A percentile compares a stretch with the other conserved stretches of the same genome.
These are phyloP conservation scores for Aspergillus sparsus DNA, from an alignment of 495 filamentous ascomycete genomes.

Conservation along the genomic window DNA sequence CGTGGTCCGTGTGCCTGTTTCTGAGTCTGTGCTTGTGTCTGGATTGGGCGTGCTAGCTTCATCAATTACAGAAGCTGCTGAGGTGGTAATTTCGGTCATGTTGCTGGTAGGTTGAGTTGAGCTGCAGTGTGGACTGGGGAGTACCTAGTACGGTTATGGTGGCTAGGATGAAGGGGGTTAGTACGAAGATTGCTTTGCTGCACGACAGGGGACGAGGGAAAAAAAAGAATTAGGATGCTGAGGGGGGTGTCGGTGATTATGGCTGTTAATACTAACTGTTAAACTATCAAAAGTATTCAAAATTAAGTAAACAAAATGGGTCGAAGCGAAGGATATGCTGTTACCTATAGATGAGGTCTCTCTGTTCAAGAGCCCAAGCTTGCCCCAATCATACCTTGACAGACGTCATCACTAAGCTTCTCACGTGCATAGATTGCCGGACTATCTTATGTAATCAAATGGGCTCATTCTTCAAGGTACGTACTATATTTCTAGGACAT, in stretches of 20 bases:
- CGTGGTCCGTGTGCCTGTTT: conserved; percentile 15
- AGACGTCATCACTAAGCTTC: too few species aligned
- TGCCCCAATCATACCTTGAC: too few species aligned
- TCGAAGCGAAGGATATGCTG: too few species aligned
- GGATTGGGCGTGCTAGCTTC: conserved; percentile 43
- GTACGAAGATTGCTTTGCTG: conserved; percentile 33
- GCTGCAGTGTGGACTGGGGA: conserved; percentile 49
- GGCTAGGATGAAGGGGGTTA: conserved; percentile 28
- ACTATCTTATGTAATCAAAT: too few species aligned
- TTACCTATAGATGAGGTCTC: too few species aligned
- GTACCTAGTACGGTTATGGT: conserved; percentile 40
- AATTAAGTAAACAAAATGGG: too few species aligned
- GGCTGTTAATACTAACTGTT: background rate
- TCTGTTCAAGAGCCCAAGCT: too few species aligned
- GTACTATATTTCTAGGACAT: too few species aligned
- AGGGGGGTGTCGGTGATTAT: conserved; percentile 57
- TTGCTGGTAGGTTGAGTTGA: conserved; percentile 38
- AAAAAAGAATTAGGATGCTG: conserved; percentile 33
- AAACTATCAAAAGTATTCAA: too few species aligned
- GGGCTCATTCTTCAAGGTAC: too few species aligned
- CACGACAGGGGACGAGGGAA: background rate
- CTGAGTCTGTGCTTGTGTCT: conserved; percentile 51
- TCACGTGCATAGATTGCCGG: too few species aligned
- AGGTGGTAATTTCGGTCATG: conserved; percentile 25
- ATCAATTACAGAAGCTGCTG: conserved; percentile 23